Conservation (phyloP, 768 basidiomycete genomes). For the Tylopilus sp. region DNA sequence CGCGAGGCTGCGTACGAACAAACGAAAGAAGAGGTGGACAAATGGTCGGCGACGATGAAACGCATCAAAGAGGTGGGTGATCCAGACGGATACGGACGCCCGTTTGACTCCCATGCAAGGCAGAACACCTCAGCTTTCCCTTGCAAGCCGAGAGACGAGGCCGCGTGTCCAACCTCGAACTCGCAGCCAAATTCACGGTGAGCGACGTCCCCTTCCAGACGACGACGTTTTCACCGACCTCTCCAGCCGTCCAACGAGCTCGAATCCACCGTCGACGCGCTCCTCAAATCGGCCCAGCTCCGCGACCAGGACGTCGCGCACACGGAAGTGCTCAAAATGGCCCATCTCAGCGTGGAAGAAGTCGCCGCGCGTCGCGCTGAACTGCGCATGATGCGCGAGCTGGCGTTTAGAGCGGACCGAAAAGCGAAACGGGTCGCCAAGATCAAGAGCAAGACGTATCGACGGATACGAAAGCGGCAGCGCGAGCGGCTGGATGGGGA, state of each 20-base stretch:
- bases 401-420: constrained; percentile 89
- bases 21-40: constrained; percentile 88
- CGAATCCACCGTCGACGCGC: constrained; percentile 78
- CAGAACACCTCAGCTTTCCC: constrained; percentile 85
- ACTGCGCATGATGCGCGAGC: constrained; percentile 84
- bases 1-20: constrained; percentile 93
- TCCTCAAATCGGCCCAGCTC: constrained; percentile 79
- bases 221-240: not conserved
- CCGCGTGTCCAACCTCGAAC: constrained; percentile 66
- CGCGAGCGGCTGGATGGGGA: constrained; percentile 51
- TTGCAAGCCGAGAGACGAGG: constrained; percentile 59
- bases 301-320: constrained; percentile 75
- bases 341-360: constrained; percentile 81
- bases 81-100: no score
- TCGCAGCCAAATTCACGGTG: constrained; percentile 85
- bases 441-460: constrained; percentile 94
- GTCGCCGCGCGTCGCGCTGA: constrained; percentile 77
- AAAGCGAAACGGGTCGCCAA: constrained; percentile 89
- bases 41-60: constrained; percentile 93
- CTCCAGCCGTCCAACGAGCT: constrained; percentile 76
- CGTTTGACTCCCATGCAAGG: constrained; percentile 41
- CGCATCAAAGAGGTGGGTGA: constrained; percentile 86
- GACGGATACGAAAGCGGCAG: constrained; percentile 79
- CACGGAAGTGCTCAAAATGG: constrained; percentile 81
- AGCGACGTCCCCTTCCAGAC: constrained; percentile 1